Conservation (phyloP, 306 rosid genomes). For the Gynostemma pentaphyllum region DNA sequence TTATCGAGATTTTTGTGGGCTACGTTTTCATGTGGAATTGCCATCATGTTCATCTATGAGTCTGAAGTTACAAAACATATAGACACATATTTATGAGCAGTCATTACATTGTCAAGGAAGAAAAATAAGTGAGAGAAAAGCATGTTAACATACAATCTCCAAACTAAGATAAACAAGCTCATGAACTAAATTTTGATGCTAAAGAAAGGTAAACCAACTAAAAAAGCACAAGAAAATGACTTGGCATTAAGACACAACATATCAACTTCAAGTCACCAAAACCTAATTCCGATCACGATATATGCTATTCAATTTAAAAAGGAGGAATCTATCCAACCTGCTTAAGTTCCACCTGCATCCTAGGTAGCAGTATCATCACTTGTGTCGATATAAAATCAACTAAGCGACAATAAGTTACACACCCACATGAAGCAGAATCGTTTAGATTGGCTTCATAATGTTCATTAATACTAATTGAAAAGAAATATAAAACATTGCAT, state of each 20-base stretch:
- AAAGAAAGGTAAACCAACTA: neutral
- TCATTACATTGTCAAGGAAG: neutral
- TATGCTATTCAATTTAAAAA: neutral
- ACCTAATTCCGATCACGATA: neutral
- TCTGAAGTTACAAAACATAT: neutral
- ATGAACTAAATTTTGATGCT: too few relatives aligned
- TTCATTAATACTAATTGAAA: neutral
- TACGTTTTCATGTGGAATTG: constrained; percentile 10
- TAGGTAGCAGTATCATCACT: neutral
- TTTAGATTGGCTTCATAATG: neutral
- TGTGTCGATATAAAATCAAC: neutral
- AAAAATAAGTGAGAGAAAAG: neutral
- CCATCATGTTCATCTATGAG: constrained; percentile 5
- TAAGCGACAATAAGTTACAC: neutral
- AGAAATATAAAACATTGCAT: neutral
- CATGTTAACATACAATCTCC: neutral
- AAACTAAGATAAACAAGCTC: neutral
- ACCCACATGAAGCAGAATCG: neutral
- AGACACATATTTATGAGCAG: neutral
- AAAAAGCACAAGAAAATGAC: neutral
- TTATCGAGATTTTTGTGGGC: neutral
- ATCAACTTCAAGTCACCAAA: neutral
- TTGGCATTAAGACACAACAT: neutral
- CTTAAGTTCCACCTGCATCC: neutral
- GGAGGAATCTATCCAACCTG: neutral